These are phyloP conservation scores for Aspergillus steynii DNA, from an alignment of 495 filamentous ascomycete genomes.

Conservation along the genomic window DNA sequence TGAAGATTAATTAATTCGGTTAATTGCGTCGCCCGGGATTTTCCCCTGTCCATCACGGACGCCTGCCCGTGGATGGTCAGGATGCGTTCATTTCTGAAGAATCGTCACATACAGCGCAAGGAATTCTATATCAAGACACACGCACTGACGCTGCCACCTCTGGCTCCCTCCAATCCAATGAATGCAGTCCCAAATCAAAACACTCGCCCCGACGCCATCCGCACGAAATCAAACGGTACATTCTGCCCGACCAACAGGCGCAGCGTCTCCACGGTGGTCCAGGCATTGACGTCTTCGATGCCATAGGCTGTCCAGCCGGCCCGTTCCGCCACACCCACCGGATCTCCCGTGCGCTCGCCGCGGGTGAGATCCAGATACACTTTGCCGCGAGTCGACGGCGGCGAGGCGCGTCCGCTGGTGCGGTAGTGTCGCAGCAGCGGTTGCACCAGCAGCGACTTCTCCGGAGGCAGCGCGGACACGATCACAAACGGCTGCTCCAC, in stretches of 20 bases:
- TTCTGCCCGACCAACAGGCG: slow-evolving; percentile 79
- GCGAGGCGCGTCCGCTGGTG: slow-evolving; percentile 43
- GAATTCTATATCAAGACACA: slow-evolving; percentile 1
- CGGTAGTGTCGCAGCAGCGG: slow-evolving; percentile 70
- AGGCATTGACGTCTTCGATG: slow-evolving; percentile 74
- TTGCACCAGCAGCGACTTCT: slow-evolving; percentile 77
- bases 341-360: slow-evolving; percentile 66
- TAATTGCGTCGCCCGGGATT: slow-evolving; percentile 16
- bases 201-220: slow-evolving; percentile 70
- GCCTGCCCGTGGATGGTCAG: slow-evolving; percentile 10
- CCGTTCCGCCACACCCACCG: slow-evolving; percentile 63
- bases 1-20: slow-evolving; percentile 1
- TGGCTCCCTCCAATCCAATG: too few species aligned
- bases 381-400: slow-evolving; percentile 58
- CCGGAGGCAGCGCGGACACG: slow-evolving; percentile 72
- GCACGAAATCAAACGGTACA: slow-evolving; percentile 82
- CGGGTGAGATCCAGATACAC: slow-evolving; percentile 80
- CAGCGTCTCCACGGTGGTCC: slow-evolving; percentile 78
- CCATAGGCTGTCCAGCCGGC: slow-evolving; percentile 79
- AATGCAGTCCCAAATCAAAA: slow-evolving; percentile 49
- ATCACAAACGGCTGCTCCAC: slow-evolving; percentile 78
- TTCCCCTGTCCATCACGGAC: slow-evolving; percentile 24
- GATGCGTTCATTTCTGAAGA: neutral
- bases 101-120: too few species aligned
- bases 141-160: neutral